These are phyloP conservation scores for Sedum album DNA, from an alignment of 164 flowering plant species.

Conservation along the genomic window DNA sequence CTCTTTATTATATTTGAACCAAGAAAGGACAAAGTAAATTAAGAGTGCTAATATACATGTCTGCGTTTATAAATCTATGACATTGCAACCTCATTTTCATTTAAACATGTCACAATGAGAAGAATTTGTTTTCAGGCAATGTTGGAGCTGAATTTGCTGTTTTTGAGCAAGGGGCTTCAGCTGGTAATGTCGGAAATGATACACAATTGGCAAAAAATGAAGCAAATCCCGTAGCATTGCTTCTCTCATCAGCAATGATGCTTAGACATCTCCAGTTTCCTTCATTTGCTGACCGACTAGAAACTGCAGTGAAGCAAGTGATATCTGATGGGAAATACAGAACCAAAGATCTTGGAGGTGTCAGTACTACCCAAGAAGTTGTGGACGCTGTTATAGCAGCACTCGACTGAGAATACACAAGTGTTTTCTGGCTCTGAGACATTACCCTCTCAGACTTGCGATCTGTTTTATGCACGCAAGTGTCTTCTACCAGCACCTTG, in stretches of 20 bases:
- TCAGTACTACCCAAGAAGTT: slow-evolving; percentile 1
- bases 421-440: neutral
- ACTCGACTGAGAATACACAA: neutral
- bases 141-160: slow-evolving; percentile 4
- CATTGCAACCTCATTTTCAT: neutral
- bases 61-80: too few relatives aligned
- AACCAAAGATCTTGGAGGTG: too few relatives aligned
- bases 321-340: too few relatives aligned
- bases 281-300: too few relatives aligned
- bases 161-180: slow-evolving; percentile 3
- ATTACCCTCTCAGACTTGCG: neutral
- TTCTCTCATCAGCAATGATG: slow-evolving; percentile 2
- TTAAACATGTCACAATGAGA: neutral
- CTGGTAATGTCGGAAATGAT: slow-evolving; percentile 3
- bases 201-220: neutral
- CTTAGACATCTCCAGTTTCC: slow-evolving; percentile 1
- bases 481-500: neutral
- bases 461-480: neutral
- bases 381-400: neutral
- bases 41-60: neutral
- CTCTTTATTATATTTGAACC: too few relatives aligned
- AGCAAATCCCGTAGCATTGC: too few relatives aligned
- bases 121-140: neutral
- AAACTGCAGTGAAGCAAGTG: too few relatives aligned
- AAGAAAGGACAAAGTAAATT: too few relatives aligned